Evolutionary conservation across 1,139 yeast genomes (phyloP).

Genomic region (Kodamaea arcana): DNA sequence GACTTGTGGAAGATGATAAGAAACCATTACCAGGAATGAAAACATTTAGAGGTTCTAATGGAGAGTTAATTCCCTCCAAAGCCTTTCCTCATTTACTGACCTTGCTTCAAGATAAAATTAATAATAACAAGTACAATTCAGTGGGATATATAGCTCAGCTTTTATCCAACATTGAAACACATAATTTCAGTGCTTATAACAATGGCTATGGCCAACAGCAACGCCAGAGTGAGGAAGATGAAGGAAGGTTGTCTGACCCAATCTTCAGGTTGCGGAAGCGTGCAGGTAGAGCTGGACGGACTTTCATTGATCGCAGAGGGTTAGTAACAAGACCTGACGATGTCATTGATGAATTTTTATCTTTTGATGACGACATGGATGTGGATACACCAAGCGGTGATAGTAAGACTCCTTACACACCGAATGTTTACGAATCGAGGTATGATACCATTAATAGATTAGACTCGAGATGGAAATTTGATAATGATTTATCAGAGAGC

Average conservation of each 20-base stretch:
- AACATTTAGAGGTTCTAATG: slow-evolving; percentile 44
- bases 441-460: slow-evolving; percentile 52
- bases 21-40: slow-evolving; percentile 41
- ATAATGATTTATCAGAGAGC: slow-evolving; percentile 53
- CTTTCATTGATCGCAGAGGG: slow-evolving; percentile 69
- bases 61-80: slow-evolving; percentile 39
- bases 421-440: slow-evolving; percentile 54
- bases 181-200: slow-evolving; percentile 46
- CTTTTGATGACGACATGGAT: slow-evolving; percentile 20
- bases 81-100: slow-evolving; percentile 42
- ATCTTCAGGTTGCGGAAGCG: slow-evolving; percentile 69
- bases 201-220: slow-evolving; percentile 36
- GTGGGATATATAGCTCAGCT: slow-evolving; percentile 38
- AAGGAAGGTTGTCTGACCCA: slow-evolving; percentile 45
- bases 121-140: slow-evolving; percentile 21
- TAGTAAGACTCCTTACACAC: slow-evolving; percentile 3
- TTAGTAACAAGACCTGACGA: slow-evolving; percentile 31
- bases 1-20: slow-evolving; percentile 37
- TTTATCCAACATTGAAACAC: slow-evolving; percentile 40
- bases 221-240: slow-evolving; percentile 19
- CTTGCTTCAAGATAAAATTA: slow-evolving; percentile 28
- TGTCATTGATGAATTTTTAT: slow-evolving; percentile 36
- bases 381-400: slow-evolving; percentile 2
- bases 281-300: slow-evolving; percentile 66
- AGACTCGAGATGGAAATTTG: slow-evolving; percentile 74